A percentile compares a stretch with the other conserved stretches of the same genome.
Evolutionary conservation across 2,329 filamentous ascomycete species (phyloP).

Genomic region (Monosporascus sp.): DNA sequence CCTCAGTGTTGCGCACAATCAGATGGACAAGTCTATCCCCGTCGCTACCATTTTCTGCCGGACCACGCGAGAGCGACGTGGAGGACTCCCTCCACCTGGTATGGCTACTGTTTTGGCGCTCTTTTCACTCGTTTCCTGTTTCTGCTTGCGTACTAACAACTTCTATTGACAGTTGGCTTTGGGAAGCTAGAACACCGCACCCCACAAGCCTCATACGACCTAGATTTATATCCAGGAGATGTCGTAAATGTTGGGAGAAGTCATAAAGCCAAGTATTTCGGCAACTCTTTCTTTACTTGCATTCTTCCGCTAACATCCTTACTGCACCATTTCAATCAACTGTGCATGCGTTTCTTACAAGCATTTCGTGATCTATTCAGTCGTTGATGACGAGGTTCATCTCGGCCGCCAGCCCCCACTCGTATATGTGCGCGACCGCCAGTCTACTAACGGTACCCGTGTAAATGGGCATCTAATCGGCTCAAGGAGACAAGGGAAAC

Average conservation of each 20-base stretch:
- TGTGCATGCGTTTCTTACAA: constrained; percentile 41
- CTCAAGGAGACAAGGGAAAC: constrained; percentile 24
- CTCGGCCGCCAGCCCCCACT: constrained; percentile 28
- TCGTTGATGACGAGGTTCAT: constrained; percentile 40
- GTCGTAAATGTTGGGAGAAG: constrained; percentile 12
- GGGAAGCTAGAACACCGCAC: constrained; percentile 1
- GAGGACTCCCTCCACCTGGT: too few relatives aligned
- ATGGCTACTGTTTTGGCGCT: too few relatives aligned
- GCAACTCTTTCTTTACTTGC: background rate
- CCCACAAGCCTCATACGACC: constrained; percentile 7
- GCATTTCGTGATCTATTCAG: constrained; percentile 51
- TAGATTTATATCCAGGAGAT: constrained; percentile 10
- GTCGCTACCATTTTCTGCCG: too few relatives aligned
- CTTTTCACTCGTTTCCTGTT: too few relatives aligned
- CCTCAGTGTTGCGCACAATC: too few relatives aligned
- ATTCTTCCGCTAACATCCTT: background rate
- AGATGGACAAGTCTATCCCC: too few relatives aligned
- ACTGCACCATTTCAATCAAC: constrained; percentile 36
- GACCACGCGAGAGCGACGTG: too few relatives aligned
- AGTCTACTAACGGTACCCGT: constrained; percentile 49
- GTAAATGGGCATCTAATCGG: constrained; percentile 45
- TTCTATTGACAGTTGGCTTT: constrained; percentile 4
- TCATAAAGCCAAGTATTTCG: constrained; percentile 13
- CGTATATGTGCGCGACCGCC: constrained; percentile 52
- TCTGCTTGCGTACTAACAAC: background rate